Percentiles rank a stretch among this genome's conserved stretches.
These are phyloP conservation scores for Lentinus tigrinus DNA, from an alignment of 768 basidiomycete species.

Conservation along the genomic window DNA sequence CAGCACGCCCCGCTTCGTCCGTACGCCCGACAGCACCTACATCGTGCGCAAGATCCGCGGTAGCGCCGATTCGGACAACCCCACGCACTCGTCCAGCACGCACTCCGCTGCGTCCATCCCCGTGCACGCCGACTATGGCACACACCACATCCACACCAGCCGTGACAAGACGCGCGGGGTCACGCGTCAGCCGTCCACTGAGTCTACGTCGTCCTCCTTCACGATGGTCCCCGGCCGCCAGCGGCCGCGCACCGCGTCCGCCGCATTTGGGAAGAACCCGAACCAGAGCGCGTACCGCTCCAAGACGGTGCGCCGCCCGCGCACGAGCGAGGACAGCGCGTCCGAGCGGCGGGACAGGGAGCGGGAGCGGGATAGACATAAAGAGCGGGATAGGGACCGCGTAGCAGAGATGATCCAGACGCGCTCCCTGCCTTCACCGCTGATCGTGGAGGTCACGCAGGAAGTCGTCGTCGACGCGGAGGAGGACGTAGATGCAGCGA, in stretches of 20 bases:
- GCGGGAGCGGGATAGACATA: neutral
- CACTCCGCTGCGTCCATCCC: neutral
- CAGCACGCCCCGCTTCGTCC: constrained; percentile 6
- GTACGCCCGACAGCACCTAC: constrained; percentile 1
- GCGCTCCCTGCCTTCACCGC: constrained; percentile 1
- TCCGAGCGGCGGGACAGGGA: neutral
- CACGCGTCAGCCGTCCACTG: neutral
- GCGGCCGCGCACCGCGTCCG: neutral
- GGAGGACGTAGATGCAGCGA: neutral
- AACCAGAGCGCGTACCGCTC: neutral
- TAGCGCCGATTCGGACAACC: neutral
- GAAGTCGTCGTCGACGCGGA: neutral
- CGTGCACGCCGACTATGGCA: neutral
- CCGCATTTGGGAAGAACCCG: neutral
- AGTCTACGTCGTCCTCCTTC: neutral
- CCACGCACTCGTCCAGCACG: neutral
- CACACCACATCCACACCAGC: neutral
- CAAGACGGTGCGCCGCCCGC: neutral
- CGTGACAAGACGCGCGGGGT: neutral
- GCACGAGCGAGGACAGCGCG: neutral
- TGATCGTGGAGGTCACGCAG: constrained; percentile 6
- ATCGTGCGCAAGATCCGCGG: neutral
- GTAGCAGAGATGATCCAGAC: constrained; percentile 2
- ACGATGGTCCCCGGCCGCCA: neutral
- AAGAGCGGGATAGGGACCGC: neutral